Evolutionary conservation across 352 stramenopile genomes (phyloP).

Genomic region (Globisporangium perplexum): DNA sequence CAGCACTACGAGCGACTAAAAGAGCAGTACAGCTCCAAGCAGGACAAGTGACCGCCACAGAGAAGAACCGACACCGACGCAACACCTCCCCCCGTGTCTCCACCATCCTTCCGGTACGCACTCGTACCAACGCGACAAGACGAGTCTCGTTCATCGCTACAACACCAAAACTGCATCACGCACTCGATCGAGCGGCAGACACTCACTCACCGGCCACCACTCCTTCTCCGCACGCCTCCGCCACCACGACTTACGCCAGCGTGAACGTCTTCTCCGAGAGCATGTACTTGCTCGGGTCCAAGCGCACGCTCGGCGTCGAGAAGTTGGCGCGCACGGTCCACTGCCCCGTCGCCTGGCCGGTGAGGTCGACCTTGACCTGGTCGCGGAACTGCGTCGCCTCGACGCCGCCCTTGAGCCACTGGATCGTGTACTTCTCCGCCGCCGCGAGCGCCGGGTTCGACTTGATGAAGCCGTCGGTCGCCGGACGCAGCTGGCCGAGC

Average conservation of each 20-base stretch:
- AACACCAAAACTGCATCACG: too few species aligned
- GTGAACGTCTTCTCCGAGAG: constrained; percentile 20
- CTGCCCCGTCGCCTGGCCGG: constrained; percentile 1
- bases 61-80: too few species aligned
- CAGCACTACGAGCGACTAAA: constrained; percentile 85
- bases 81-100: too few species aligned
- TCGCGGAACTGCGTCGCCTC: constrained; percentile 16
- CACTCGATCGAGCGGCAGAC: too few species aligned
- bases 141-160: too few species aligned
- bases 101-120: too few species aligned
- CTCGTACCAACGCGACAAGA: too few species aligned
- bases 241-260: background rate
- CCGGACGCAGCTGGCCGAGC: constrained; percentile 19
- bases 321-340: constrained; percentile 22
- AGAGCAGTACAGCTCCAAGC: constrained; percentile 76
- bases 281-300: constrained; percentile 23
- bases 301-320: constrained; percentile 20
- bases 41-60: constrained; percentile 11
- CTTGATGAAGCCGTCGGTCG: constrained; percentile 19
- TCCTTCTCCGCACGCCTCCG: too few species aligned
- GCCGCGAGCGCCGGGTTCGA: constrained; percentile 16
- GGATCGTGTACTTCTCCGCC: constrained; percentile 22
- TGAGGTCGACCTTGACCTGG: constrained; percentile 1
- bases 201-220: too few species aligned
- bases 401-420: constrained; percentile 16